Conservation (phyloP, 2,329 filamentous ascomycete genomes). For the Cytospora piceae region DNA sequence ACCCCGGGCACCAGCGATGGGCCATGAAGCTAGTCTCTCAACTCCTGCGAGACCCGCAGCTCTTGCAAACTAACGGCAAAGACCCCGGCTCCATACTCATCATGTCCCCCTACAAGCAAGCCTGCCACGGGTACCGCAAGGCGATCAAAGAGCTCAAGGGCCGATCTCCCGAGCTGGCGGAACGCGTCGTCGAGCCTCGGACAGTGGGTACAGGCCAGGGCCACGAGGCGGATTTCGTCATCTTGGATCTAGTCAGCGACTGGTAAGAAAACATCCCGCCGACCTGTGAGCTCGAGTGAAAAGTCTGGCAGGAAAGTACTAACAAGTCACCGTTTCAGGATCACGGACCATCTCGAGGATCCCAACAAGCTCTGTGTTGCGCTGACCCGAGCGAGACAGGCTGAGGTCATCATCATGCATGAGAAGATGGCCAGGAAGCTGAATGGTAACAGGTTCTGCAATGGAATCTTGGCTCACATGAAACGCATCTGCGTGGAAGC, state of each 20-base stretch:
- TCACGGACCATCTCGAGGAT: conserved; percentile 48
- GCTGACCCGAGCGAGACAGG: conserved; percentile 49
- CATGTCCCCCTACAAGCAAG: conserved; percentile 48
- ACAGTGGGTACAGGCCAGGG: conserved; percentile 53
- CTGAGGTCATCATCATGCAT: conserved; percentile 52
- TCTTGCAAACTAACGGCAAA: conserved; percentile 37
- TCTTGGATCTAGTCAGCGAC: conserved; percentile 52
- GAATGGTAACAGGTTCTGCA: too few species aligned
- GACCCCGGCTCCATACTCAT: conserved; percentile 47
- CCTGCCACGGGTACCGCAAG: conserved; percentile 42
- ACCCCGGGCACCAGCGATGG: not conserved
- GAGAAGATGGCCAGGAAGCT: conserved; percentile 36
- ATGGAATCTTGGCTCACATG: too few species aligned
- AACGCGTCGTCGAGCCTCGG: conserved; percentile 44
- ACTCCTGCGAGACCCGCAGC: conserved; percentile 34
- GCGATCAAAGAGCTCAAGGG: conserved; percentile 35
- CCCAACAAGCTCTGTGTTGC: conserved; percentile 51
- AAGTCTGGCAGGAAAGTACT: not conserved
- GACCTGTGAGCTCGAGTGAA: too few species aligned
- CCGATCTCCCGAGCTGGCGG: conserved; percentile 35
- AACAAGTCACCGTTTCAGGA: not conserved
- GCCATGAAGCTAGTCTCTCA: not conserved
- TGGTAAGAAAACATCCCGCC: conserved; percentile 9
- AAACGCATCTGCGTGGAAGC: not conserved
- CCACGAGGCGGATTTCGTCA: conserved; percentile 52